Evolutionary conservation across 129 eudicot species (phyloP), one percentile per base, ranked within the genome.

Genomic region (Saposhnikovia divaricata): DNA sequence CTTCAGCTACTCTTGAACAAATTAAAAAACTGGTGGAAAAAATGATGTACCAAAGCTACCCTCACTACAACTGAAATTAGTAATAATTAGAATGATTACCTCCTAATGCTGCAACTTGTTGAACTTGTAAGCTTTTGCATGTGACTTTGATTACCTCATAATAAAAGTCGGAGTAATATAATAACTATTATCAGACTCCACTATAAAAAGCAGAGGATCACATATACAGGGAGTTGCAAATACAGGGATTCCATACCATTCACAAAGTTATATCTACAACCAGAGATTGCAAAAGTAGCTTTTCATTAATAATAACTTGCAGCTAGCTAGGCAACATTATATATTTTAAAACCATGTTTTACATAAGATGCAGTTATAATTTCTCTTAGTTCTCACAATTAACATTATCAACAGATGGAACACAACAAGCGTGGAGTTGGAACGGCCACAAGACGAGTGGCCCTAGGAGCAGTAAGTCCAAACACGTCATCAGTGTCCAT

Each of bases 391-490:
- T n/a, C 28, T 61, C 34, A 7, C 28, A 5, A 61, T n/a, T 14
- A 44, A 1, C 13, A 50, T 51, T 3, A 18, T 19, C 82, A 91
- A 47, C 85, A 82, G 44, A 92, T 78, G 10, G 87, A 85, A 81
- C 97, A 85, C n/a, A 88, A 78, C 66, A 92, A 75, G 51, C 97
- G 86, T 23, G 92, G 92, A 19, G 76, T 87, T 3, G 97, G 97
- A 44, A 92, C 89, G 6, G 97, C 97, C 34, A 84, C 83, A 8
- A 92, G 93, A 23, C 93, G 89, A 65, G 47, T 85, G 51, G 97
- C 97, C 31, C 83, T 86, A 3, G 97, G 97, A 39, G 97, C 93
- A 14, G 97, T 92, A 81, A 92, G 91, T 47, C 97, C 97, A 66
- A 92, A 92, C 81, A 90, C 88, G 39, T 92, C 97, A 6, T 45